phyloP scores from a whole-genome alignment of 495 filamentous ascomycete genomes.

The Massariosphaeria phaeospora region DNA sequence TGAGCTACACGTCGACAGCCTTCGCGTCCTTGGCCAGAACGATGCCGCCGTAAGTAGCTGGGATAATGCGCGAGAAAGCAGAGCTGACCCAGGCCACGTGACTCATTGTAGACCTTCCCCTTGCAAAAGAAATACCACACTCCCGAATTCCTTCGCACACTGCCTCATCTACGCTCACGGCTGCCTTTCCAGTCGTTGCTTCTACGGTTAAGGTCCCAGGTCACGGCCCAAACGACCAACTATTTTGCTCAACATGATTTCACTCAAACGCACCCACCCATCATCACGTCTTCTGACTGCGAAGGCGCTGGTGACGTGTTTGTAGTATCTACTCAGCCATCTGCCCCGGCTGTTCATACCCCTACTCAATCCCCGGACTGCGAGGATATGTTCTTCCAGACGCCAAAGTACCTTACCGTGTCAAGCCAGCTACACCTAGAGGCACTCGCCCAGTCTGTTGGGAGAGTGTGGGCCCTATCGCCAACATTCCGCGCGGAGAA shows the following conservation, averaged over 20 bases:
- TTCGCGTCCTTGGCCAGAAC: conserved; percentile 67
- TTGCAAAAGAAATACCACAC: conserved; percentile 93
- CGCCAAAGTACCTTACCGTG: conserved; percentile 90
- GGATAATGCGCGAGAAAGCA: conserved; percentile 9
- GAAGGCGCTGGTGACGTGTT: conserved; percentile 98
- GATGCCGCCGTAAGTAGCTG: conserved; percentile 65
- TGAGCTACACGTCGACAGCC: conserved; percentile 67
- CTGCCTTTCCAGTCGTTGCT: conserved; percentile 75
- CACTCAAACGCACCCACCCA: conserved; percentile 82
- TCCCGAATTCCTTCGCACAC: conserved; percentile 77
- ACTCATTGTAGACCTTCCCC: conserved; percentile 63
- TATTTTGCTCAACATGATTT: conserved; percentile 69
- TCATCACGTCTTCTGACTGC: conserved; percentile 95
- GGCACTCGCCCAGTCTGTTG: conserved; percentile 80
- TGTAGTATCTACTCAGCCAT: conserved; percentile 48
- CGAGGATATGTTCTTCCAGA: conserved; percentile 64
- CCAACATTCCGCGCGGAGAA: conserved; percentile 92
- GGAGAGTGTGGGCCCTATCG: conserved; percentile 88
- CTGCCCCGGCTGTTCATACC: conserved; percentile 29
- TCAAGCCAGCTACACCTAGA: conserved; percentile 94
- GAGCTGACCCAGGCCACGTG: conserved; percentile 17
- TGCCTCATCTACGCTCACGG: conserved; percentile 84
- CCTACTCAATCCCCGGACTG: conserved; percentile 11
- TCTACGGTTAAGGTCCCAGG: conserved; percentile 76
- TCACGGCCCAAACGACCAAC: conserved; percentile 62